Conservation (phyloP, 192 early-diverging fungal genomes). For the Umbelopsis ramanniana region DNA sequence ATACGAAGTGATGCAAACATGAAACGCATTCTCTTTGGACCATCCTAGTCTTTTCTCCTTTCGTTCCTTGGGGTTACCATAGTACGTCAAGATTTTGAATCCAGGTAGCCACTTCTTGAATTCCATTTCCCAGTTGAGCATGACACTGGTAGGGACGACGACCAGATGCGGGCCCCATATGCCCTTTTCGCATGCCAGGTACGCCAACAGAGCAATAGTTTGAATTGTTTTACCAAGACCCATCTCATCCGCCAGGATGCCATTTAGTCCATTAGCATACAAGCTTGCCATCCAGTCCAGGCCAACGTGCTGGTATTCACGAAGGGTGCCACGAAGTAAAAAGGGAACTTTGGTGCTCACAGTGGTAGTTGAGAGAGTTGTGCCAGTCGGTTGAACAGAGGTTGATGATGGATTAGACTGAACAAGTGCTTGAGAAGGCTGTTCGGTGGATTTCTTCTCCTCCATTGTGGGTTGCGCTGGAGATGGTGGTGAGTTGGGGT, state of each 20-base stretch:
- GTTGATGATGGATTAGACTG: background rate
- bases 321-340: constrained; percentile 69
- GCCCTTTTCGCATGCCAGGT: constrained; percentile 64
- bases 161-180: constrained; percentile 73
- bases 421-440: background rate
- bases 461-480: background rate
- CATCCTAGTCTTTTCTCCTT: constrained; percentile 62
- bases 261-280: constrained; percentile 84
- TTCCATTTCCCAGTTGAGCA: constrained; percentile 81
- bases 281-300: constrained; percentile 89
- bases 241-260: constrained; percentile 73
- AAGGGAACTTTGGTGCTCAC: constrained; percentile 59
- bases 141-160: constrained; percentile 76
- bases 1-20: constrained; percentile 69
- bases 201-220: constrained; percentile 69
- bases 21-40: constrained; percentile 62
- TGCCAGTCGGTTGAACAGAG: constrained; percentile 28
- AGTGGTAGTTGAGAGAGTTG: constrained; percentile 45
- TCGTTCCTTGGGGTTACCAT: constrained; percentile 71
- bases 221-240: constrained; percentile 71
- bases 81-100: constrained; percentile 78
- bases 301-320: constrained; percentile 90
- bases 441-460: background rate
- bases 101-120: constrained; percentile 74
- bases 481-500: background rate